Evolutionary conservation across 257 asterid genomes (phyloP), one percentile per base, ranked within the genome.

Genomic region (Solanum medicagineum): DNA sequence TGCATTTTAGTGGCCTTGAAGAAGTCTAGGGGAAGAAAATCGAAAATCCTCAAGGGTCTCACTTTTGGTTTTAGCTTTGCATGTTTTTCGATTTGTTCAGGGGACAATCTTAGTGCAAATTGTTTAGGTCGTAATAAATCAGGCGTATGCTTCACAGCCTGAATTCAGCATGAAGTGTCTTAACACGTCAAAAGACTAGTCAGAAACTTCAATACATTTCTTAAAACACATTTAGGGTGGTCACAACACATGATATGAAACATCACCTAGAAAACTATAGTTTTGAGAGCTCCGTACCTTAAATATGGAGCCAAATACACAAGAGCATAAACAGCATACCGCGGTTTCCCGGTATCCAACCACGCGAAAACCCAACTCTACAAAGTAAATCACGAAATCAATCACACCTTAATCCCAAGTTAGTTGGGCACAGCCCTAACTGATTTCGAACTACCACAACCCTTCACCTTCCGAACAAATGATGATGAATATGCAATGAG

Each of bases 341-440:
- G 95, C 86, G 84, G 90, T 56, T 89, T 94, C 68, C 93, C 96
- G 2, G 98, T 95, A 87, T 95, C 99, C 96, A 96, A 32, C 99
- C 98, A 96, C 24, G 99, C 99, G 89, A 96, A 96, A 86, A 96
- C 92, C 99, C 99, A 96, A 87, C 98, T 95, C 98, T 96, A 86
- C 84, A n/a, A 49, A 83, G 79, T 84, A 87, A 77, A 66, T 19
- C 19, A 32, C 42, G 13, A 20, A 29, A 20, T 9, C 24, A 74
- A 10, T 51, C 2, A 44, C 70, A 83, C 68, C 63, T 19, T 19
- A 55, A 10, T 51, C 12, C 59, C 51, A 26, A 82, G 54, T 60
- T 20, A 82, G 47, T 40, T 44, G 19, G 11, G 17, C 42, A 16
- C 44, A 5, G 17, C 63, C n/a, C 65, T 51, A 26, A 24, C 53